Evolutionary conservation across 495 filamentous ascomycete species (phyloP).

Genomic region (Durotheca rogersii): DNA sequence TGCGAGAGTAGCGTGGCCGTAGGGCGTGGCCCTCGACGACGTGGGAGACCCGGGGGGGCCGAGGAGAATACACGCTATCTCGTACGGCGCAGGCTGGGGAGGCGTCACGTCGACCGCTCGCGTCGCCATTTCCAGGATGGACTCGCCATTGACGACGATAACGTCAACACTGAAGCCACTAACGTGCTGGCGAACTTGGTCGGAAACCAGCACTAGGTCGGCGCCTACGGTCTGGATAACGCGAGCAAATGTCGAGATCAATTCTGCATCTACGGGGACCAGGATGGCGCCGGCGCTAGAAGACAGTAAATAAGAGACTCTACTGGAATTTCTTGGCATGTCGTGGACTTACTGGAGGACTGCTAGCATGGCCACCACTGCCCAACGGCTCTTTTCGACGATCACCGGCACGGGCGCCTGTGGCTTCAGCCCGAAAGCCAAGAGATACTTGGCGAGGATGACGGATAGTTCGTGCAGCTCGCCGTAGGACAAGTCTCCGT

Average conservation of each 20-base stretch:
- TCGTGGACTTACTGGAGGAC: conserved; percentile 44
- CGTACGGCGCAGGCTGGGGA: conserved; percentile 32
- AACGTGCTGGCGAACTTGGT: conserved; percentile 27
- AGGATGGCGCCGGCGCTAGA: conserved; percentile 46
- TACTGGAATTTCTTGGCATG: not conserved
- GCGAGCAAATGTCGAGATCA: conserved; percentile 43
- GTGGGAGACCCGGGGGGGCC: conserved; percentile 34
- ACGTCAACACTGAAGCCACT: conserved; percentile 39
- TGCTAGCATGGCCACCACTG: conserved; percentile 49
- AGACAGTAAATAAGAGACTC: not conserved
- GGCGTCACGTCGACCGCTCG: conserved; percentile 31
- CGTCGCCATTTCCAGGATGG: conserved; percentile 37
- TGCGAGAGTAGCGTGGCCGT: conserved; percentile 48
- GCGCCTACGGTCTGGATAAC: conserved; percentile 44
- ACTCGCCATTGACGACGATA: conserved; percentile 37
- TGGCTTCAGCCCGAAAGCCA: conserved; percentile 44
- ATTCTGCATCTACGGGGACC: conserved; percentile 44
- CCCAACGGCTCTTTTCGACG: conserved; percentile 47
- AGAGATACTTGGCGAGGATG: conserved; percentile 43
- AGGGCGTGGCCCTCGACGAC: conserved; percentile 42
- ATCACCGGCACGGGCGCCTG: conserved; percentile 48
- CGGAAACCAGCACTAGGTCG: conserved; percentile 42
- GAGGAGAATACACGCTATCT: conserved; percentile 49
- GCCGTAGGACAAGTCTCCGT: conserved; percentile 46
- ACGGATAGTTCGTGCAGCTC: conserved; percentile 42